Base-by-base conservation (phyloP, 148 eudicot species). In the Agrostemma githago region DNA sequence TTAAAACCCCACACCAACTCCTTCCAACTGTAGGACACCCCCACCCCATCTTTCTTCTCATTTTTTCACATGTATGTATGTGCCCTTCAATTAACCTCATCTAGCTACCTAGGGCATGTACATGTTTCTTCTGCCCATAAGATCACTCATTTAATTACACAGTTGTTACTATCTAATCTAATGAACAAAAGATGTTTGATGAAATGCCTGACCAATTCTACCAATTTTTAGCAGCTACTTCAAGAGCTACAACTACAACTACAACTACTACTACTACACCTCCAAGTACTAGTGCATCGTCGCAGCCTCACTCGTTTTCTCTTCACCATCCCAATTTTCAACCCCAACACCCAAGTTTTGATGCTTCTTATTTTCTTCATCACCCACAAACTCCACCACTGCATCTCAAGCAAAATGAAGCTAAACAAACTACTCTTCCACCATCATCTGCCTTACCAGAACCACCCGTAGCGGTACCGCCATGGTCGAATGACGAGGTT, bases 401-500 rank as follows among this genome's bases (percentile, higher is more conserved):
- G 41, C 76, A 37, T n/a, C 70, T 8, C 17, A 72, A 74, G 17
- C 74, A 64, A 9, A 61, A 60, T 26, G 71, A 20, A 5, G 56
- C 9, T 40, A 42, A 67, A 17, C 43, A 43, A 19, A 44, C 58
- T 12, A 63, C 0, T 69, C 63, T 68, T 2, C 37, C 71, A 2
- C 56, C 40, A 6, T 43, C 40, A 6, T 43, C 65, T 2, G 16
- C 14, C 43, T 37, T 43, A 37, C n/a, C 42, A 10, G 63, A 68
- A 38, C 70, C 41, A 37, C n/a, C 42, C 10, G 63, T 57, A 38
- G 61, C 41, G 15, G 71, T 53, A 4, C 66, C 68, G 68, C 78
- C 86, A 0, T 92, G 97, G 95, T 85, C 90, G 8, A 81, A 79
- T 74, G 89, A 92, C 51, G 95, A 92, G 73, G 87, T 89, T 4